Evolutionary conservation across 495 filamentous ascomycete species (phyloP).

Genomic region (Podospora comata): DNA sequence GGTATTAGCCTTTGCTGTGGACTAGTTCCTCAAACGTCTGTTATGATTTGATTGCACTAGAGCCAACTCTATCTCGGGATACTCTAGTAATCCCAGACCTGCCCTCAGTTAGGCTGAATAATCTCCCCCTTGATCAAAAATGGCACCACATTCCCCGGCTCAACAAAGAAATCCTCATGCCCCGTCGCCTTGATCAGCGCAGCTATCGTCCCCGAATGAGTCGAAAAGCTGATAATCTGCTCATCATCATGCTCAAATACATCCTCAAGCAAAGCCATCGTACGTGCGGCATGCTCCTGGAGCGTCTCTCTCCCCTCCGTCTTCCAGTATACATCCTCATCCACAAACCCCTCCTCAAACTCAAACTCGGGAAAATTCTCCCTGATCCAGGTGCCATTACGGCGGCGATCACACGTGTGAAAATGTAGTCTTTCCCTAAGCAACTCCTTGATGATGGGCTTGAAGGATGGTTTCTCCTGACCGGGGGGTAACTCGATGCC

Average conservation of each 20-base stretch:
- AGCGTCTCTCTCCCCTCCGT: slow-evolving; percentile 30
- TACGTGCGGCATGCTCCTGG: slow-evolving; percentile 27
- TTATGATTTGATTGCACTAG: too few relatives aligned
- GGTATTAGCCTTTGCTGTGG: too few relatives aligned
- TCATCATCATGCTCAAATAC: slow-evolving; percentile 30
- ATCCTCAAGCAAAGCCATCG: slow-evolving; percentile 27
- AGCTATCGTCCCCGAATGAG: slow-evolving; percentile 33
- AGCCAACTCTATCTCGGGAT: too few relatives aligned
- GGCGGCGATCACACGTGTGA: slow-evolving; percentile 77
- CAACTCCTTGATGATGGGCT: slow-evolving; percentile 64
- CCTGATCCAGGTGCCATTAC: slow-evolving; percentile 54
- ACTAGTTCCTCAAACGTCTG: too few relatives aligned
- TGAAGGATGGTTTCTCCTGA: slow-evolving; percentile 43
- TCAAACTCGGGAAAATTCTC: slow-evolving; percentile 54
- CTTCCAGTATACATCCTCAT: slow-evolving; percentile 61
- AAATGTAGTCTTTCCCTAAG: slow-evolving; percentile 69
- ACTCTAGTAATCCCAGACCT: background rate
- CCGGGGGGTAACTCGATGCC: slow-evolving; percentile 44
- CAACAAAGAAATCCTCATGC: slow-evolving; percentile 26
- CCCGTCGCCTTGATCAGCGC: slow-evolving; percentile 25
- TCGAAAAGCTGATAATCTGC: slow-evolving; percentile 30
- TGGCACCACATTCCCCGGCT: slow-evolving; percentile 32
- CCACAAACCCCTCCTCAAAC: slow-evolving; percentile 62
- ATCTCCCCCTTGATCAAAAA: slow-evolving; percentile 30
- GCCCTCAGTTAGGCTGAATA: background rate